Evolutionary conservation across 352 stramenopile species (phyloP).

Genomic region (Globisporangium echinulatum): DNA sequence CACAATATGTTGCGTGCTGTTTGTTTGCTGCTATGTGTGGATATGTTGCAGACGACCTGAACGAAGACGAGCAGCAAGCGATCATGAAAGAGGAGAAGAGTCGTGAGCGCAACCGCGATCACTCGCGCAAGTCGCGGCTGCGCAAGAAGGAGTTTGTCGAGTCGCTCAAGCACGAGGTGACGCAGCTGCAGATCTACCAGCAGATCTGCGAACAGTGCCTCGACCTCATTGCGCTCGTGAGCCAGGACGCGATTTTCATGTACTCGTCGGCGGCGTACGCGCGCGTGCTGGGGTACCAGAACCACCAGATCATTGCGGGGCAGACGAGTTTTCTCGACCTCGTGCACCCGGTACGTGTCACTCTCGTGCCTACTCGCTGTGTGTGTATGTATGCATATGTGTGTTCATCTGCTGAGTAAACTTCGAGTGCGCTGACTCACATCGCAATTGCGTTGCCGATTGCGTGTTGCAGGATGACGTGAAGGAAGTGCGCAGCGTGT

Average conservation of each 20-base stretch:
- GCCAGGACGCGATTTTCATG: constrained; percentile 54
- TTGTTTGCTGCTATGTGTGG: constrained; percentile 3
- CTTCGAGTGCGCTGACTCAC: neutral
- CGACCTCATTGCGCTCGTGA: constrained; percentile 75
- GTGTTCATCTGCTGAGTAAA: neutral
- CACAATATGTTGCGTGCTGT: neutral
- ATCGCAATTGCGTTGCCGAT: neutral
- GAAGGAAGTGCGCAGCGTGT: constrained; percentile 51
- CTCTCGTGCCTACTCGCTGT: neutral
- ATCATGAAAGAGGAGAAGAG: constrained; percentile 82
- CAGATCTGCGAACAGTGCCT: constrained; percentile 79
- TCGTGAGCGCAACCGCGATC: constrained; percentile 91
- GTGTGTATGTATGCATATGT: constrained; percentile 2
- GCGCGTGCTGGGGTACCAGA: constrained; percentile 71
- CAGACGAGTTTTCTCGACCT: constrained; percentile 82
- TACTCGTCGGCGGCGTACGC: constrained; percentile 64
- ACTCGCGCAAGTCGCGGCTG: constrained; percentile 92
- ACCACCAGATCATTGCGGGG: constrained; percentile 63
- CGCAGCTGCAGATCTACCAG: constrained; percentile 82
- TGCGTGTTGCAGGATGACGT: constrained; percentile 34
- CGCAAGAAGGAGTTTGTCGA: constrained; percentile 95
- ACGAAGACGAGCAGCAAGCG: constrained; percentile 72
- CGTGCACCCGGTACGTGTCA: constrained; percentile 59
- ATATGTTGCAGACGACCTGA: constrained; percentile 51
- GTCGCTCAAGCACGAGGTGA: constrained; percentile 86